phyloP scores from a whole-genome alignment of 2,329 filamentous ascomycete genomes.

The Calonectria hawksworthii region DNA sequence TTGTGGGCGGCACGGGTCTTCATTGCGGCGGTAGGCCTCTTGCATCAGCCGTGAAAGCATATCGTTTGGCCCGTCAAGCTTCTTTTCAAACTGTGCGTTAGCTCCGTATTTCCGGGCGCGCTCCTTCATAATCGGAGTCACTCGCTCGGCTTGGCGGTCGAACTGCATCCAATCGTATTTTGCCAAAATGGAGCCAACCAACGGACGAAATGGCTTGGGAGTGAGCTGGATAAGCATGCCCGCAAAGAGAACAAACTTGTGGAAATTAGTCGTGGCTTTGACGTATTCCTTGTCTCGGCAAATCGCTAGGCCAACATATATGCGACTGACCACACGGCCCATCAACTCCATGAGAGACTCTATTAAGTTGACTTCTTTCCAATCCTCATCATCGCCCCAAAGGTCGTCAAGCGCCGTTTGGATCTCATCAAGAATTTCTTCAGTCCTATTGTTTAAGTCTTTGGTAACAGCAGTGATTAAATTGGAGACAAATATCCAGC shows the following conservation, averaged over 20 bases:
- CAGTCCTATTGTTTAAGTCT: not conserved
- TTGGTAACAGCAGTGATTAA: not conserved
- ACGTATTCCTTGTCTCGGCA: not conserved
- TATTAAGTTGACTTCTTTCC: not conserved
- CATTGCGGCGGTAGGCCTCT: not conserved
- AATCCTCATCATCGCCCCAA: not conserved
- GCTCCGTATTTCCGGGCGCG: not conserved
- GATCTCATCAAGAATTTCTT: not conserved
- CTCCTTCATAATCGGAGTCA: not conserved
- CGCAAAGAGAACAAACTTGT: not conserved
- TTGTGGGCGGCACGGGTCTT: not conserved
- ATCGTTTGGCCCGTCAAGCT: not conserved
- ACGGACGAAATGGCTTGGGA: not conserved
- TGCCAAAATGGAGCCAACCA: not conserved
- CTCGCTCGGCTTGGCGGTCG: not conserved
- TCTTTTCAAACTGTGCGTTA: not conserved
- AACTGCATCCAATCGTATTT: not conserved
- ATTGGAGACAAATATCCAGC: not conserved
- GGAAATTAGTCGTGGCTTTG: not conserved
- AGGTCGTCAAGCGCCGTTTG: not conserved
- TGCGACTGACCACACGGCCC: not conserved
- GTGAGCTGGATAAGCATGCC: not conserved
- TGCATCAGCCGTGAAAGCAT: not conserved
- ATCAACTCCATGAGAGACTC: not conserved
- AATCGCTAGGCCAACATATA: not conserved